Evolutionary conservation across 441 rosid genomes (phyloP).

Genomic region (Biscutella auriculata): DNA sequence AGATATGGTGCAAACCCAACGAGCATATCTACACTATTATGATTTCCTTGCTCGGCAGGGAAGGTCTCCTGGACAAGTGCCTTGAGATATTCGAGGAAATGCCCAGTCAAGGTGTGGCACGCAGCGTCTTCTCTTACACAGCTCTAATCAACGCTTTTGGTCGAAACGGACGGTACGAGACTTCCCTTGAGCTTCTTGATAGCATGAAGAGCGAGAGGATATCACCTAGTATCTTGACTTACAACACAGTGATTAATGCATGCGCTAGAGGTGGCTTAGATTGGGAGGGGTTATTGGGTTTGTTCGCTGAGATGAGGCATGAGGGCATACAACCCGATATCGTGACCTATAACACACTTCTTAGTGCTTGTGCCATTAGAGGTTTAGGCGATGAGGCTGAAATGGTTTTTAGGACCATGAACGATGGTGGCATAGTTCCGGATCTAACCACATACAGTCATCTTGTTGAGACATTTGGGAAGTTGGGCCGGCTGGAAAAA

Average conservation of each 20-base stretch:
- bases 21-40: slow-evolving; percentile 88
- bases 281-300: slow-evolving; percentile 86
- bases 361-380: slow-evolving; percentile 74
- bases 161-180: slow-evolving; percentile 60
- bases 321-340: slow-evolving; percentile 77
- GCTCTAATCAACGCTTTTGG: slow-evolving; percentile 87
- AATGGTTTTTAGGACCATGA: slow-evolving; percentile 91
- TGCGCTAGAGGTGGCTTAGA: slow-evolving; percentile 82
- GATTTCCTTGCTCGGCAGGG: slow-evolving; percentile 78
- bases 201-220: slow-evolving; percentile 75
- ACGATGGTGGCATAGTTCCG: slow-evolving; percentile 76
- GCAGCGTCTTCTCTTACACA: slow-evolving; percentile 76
- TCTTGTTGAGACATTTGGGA: slow-evolving; percentile 71
- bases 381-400: slow-evolving; percentile 85
- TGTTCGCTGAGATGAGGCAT: slow-evolving; percentile 94
- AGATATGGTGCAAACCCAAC: slow-evolving; percentile 92
- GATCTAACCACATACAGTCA: slow-evolving; percentile 63
- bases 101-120: slow-evolving; percentile 62
- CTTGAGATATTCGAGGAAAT: slow-evolving; percentile 78
- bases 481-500: slow-evolving; percentile 52
- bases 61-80: slow-evolving; percentile 73
- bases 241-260: slow-evolving; percentile 77
- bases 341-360: slow-evolving; percentile 76
- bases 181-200: slow-evolving; percentile 65
- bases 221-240: slow-evolving; percentile 67